Evolutionary conservation across 305 asterid genomes (phyloP), one percentile per base, ranked within the genome.

Genomic region (Solanum hybrid): DNA sequence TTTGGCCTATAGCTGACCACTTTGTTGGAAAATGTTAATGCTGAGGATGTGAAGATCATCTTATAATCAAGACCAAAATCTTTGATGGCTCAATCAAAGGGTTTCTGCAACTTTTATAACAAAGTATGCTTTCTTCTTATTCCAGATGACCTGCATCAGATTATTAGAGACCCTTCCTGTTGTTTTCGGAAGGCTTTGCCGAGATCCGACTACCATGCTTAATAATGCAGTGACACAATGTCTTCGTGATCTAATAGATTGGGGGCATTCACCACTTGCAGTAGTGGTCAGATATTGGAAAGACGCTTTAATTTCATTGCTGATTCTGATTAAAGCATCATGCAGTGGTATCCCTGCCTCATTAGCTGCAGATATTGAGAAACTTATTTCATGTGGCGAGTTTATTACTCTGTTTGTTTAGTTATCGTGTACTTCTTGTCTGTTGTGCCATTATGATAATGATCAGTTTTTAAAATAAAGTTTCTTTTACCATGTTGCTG

Each of bases 201-300:
- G 88, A 89, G 91, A 90, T 91, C 91, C 94, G 81, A 92, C 91
- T 75, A 75, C 69, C 60, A 31, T 87, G 89, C 88, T 88, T 91
- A 95, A 92, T 90, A 91, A 71, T 87, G 90, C 91, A 81, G 89
- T 80, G 89, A 91, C 91, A 42, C 91, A 91, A 92, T 97, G 98
- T 98, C 95, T 97, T 91, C 94, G 91, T 87, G 96, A 97, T 93
- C 93, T 97, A 92, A 93, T 94, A 86, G 98, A 96, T 90, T 97
- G 99, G 99, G 99, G 99, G 34, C 92, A 95, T 90, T 96, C 98
- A 87, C 93, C 99, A 88, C 98, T 96, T 93, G 93, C 95, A 89
- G 95, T 94, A 6, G 96, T 97, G 92, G 94, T 93, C 86, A 94
- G 99, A 92, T 96, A 97, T 93, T 97, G 99, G 99, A 97, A 94